phyloP scores from a whole-genome alignment of 768 basidiomycete species.

The Amanita jacksonii region DNA sequence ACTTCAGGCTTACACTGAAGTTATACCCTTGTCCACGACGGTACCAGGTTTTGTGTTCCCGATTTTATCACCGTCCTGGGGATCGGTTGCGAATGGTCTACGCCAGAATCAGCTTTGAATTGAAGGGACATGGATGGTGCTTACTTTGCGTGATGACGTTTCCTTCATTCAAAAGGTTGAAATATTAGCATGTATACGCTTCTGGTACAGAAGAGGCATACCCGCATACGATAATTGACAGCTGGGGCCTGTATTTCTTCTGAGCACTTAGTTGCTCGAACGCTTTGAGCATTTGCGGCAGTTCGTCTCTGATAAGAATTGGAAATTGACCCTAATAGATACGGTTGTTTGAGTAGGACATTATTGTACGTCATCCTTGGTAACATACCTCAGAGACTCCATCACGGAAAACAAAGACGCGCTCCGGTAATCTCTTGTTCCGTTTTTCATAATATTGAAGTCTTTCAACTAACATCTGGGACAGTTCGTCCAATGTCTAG shows the following conservation, averaged over 20 bases:
- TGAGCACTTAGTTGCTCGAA: slow-evolving; percentile 41
- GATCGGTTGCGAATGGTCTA: slow-evolving; percentile 49
- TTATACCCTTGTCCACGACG: slow-evolving; percentile 71
- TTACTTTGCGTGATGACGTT: slow-evolving; percentile 56
- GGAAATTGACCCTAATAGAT: slow-evolving; percentile 59
- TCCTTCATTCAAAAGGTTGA: no score
- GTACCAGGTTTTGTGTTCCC: slow-evolving; percentile 78
- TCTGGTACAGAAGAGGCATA: slow-evolving; percentile 17
- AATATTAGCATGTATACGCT: no score
- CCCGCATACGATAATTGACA: slow-evolving; percentile 76
- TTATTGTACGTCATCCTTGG: background rate
- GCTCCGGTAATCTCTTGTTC: slow-evolving; percentile 50
- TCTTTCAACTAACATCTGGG: slow-evolving; percentile 63
- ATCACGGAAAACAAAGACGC: slow-evolving; percentile 69
- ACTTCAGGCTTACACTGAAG: slow-evolving; percentile 42
- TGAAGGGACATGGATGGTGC: slow-evolving; percentile 18
- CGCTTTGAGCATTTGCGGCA: slow-evolving; percentile 51
- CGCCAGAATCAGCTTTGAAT: background rate
- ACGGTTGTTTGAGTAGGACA: background rate
- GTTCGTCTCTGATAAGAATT: slow-evolving; percentile 47
- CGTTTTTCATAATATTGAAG: slow-evolving; percentile 45
- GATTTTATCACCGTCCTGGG: slow-evolving; percentile 43
- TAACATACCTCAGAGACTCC: slow-evolving; percentile 57
- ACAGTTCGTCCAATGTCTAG: slow-evolving; percentile 65
- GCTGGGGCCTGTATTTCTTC: slow-evolving; percentile 41